Base-by-base conservation (phyloP, 352 stramenopile species). In the Elongisporangium undulatum region DNA sequence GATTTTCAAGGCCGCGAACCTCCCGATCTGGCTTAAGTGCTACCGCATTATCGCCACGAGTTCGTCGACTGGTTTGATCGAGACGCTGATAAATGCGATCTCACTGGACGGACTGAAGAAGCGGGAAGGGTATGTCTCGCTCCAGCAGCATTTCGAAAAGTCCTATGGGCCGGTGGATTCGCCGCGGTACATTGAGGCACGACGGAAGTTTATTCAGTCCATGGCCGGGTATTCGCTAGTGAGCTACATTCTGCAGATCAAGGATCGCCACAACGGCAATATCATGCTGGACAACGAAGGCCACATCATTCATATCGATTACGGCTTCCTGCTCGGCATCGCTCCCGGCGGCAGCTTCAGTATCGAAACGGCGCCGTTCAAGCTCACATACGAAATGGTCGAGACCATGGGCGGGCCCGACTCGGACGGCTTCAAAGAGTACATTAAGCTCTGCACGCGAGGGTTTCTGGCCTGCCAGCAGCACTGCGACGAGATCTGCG, bases 231-330 rank as follows among this genome's bases (percentile, higher is more conserved):
- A 99, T 81, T 99, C 95, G 48, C 79, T 99, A 19, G 96, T 99
- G 49, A 95, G 81, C 48, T 99, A 99, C 68, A 88, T 99, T 23
- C 73, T 99, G 24, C 95, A 98, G 65, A 93, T 99, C 68, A 99
- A 99, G 71, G 98, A 99, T 79, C 90, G 97, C 7, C 98, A 99
- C 90, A 99, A 99, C 63, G 98, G 97, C 45, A 99, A 99, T 69
- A 99, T 99, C 53, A 99, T 99, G 92, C 89, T 99, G 54, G 97
- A 99, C 75, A 98, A 92, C 51, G 85, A 97, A 75, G 97, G 98
- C 15, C 96, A 98, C 72, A 86, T 99, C 10, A 97, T 99, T 63
- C 97, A 99, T 75, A 99, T 99, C 64, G 98, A 99, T 73, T 99
- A 99, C 80, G 98, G 98, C 8, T 99, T 99, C 72, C 78, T 99